These are phyloP conservation scores for Bauhinia variegata DNA, from an alignment of 306 rosid species.

Conservation along the genomic window DNA sequence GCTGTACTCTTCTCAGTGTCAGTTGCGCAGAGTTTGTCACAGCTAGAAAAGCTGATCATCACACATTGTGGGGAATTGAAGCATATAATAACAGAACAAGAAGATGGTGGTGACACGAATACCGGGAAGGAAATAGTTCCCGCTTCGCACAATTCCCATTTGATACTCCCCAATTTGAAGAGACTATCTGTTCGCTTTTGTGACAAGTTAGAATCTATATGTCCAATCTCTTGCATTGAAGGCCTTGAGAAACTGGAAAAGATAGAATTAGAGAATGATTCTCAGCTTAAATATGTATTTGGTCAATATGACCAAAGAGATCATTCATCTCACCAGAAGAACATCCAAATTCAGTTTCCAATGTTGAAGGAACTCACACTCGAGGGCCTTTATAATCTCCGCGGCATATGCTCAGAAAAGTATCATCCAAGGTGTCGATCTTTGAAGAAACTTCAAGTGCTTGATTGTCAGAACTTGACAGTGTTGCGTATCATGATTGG, in stretches of 20 bases:
- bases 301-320: neutral
- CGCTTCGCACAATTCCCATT: neutral
- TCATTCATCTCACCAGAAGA: neutral
- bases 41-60: neutral
- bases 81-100: neutral
- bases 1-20: neutral
- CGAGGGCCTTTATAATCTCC: neutral
- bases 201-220: neutral
- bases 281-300: neutral
- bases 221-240: neutral
- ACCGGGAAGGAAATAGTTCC: neutral
- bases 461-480: neutral
- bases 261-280: neutral
- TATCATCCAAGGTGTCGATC: neutral
- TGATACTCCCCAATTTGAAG: conserved; percentile 7
- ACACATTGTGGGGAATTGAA: neutral
- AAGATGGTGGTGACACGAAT: neutral
- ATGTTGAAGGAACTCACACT: neutral
- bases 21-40: neutral
- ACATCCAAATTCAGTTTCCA: neutral
- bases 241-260: neutral
- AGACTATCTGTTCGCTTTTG: fast-evolving
- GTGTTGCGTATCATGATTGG: neutral
- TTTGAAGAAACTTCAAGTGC: neutral
- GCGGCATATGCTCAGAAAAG: neutral